Conservation (phyloP, 176 grass and related monocot species). For the Oryza nivara region DNA sequence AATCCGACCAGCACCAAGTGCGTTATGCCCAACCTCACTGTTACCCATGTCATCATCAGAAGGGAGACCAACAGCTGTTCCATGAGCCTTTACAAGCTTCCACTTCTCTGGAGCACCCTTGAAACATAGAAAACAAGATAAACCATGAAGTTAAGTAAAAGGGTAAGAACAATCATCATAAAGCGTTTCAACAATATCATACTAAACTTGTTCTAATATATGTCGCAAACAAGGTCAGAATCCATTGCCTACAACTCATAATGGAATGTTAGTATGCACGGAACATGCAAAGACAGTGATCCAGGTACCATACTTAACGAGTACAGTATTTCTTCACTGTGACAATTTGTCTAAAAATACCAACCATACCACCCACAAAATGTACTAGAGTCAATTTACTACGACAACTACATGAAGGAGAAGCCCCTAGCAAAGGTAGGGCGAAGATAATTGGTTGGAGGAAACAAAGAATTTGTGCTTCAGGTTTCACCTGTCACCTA, state of each 20-base stretch:
- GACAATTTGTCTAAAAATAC: background rate
- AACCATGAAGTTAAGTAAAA: background rate
- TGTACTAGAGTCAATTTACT: background rate
- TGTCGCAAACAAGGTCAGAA: background rate
- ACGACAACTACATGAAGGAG: background rate
- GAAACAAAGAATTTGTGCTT: background rate
- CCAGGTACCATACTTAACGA: background rate
- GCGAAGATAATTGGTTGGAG: background rate
- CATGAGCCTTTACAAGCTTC: constrained; percentile 93
- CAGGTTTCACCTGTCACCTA: background rate
- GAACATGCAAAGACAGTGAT: background rate
- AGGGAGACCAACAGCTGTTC: constrained; percentile 90
- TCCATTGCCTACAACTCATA: background rate
- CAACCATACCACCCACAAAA: background rate
- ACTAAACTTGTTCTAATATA: background rate
- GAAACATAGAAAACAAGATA: constrained; percentile 25
- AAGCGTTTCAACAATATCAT: background rate
- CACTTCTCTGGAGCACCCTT: constrained; percentile 90
- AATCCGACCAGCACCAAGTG: constrained; percentile 89
- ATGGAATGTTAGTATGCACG: background rate
- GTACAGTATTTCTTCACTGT: background rate
- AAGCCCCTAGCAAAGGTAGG: background rate
- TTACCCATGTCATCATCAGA: constrained; percentile 97
- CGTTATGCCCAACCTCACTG: constrained; percentile 99
- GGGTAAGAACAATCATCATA: background rate